Evolutionary conservation across 129 eudicot species (phyloP).

Genomic region (Pseudognaphalium luteoalbum): DNA sequence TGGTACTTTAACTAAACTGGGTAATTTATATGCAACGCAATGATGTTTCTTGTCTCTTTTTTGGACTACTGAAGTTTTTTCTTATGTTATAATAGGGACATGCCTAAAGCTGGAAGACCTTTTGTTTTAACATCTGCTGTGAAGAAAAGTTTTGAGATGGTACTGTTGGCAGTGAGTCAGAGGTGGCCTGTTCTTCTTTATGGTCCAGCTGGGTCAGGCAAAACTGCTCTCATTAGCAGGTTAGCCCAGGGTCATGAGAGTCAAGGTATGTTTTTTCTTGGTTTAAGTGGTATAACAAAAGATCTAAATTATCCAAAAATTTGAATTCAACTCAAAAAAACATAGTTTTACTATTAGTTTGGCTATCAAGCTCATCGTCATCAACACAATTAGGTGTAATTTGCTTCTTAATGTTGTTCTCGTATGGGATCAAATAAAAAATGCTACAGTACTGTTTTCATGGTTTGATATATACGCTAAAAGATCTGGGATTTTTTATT

Average conservation of each 20-base stretch:
- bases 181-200: conserved; percentile 98
- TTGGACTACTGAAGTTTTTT: conserved; percentile 3
- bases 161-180: conserved; percentile 76
- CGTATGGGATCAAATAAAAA: neutral
- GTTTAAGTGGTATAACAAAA: neutral
- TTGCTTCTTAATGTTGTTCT: neutral
- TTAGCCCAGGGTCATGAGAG: conserved; percentile 64
- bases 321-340: conserved; percentile 11
- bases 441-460: conserved; percentile 6
- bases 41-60: conserved; percentile 19
- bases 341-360: neutral
- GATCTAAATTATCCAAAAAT: neutral
- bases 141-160: conserved; percentile 87
- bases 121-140: conserved; percentile 74
- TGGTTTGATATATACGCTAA: conserved; percentile 4
- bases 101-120: conserved; percentile 43
- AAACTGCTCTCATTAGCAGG: conserved; percentile 76
- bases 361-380: neutral
- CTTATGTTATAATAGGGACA: conserved; percentile 38
- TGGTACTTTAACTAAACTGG: conserved; percentile 34
- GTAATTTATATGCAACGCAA: conserved; percentile 1
- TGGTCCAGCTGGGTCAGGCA: conserved; percentile 92
- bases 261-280: conserved; percentile 56
- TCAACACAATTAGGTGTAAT: neutral
- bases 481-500: conserved; percentile 1